Percentiles rank a stretch among this genome's conserved stretches.
These are phyloP conservation scores for Pythium folliculosum DNA, from an alignment of 352 stramenopile genomes.

Conservation along the genomic window DNA sequence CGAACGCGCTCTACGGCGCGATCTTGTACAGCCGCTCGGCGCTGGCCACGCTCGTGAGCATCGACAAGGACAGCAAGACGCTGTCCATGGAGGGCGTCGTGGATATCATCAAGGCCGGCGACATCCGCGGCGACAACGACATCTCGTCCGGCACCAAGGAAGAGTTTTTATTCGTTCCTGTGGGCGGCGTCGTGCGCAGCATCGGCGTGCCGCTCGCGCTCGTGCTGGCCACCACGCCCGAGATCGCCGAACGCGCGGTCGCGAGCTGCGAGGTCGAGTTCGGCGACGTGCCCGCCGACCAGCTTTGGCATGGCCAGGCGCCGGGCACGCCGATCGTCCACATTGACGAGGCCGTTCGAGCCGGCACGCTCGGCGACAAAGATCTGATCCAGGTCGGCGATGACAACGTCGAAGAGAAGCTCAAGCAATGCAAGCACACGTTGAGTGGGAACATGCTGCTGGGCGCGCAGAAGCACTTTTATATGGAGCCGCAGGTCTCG, in stretches of 20 bases:
- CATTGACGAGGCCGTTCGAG: conserved; percentile 38
- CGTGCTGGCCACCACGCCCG: conserved; percentile 38
- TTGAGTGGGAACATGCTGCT: conserved; percentile 32
- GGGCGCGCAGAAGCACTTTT: conserved; percentile 53
- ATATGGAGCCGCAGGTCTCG: conserved; percentile 56
- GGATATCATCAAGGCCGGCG: conserved; percentile 37
- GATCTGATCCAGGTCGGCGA: conserved; percentile 25
- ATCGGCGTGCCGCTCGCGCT: conserved; percentile 42
- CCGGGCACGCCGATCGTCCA: conserved; percentile 34
- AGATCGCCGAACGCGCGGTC: conserved; percentile 36
- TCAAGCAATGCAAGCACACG: conserved; percentile 22
- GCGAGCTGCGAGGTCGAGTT: conserved; percentile 37
- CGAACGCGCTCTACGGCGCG: conserved; percentile 33
- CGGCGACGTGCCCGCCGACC: conserved; percentile 22
- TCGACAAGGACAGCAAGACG: conserved; percentile 32
- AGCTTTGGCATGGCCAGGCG: conserved; percentile 35
- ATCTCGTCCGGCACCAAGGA: conserved; percentile 26
- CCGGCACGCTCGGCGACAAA: conserved; percentile 21
- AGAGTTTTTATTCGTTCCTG: conserved; percentile 46
- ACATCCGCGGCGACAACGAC: conserved; percentile 40
- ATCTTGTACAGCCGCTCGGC: conserved; percentile 36
- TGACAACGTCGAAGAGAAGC: conserved; percentile 29
- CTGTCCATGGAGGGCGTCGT: conserved; percentile 35
- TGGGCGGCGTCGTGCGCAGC: conserved; percentile 42
- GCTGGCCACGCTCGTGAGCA: conserved; percentile 25